Base-by-base conservation (phyloP, 164 flowering plant genomes). In the Houttuynia cordata region DNA sequence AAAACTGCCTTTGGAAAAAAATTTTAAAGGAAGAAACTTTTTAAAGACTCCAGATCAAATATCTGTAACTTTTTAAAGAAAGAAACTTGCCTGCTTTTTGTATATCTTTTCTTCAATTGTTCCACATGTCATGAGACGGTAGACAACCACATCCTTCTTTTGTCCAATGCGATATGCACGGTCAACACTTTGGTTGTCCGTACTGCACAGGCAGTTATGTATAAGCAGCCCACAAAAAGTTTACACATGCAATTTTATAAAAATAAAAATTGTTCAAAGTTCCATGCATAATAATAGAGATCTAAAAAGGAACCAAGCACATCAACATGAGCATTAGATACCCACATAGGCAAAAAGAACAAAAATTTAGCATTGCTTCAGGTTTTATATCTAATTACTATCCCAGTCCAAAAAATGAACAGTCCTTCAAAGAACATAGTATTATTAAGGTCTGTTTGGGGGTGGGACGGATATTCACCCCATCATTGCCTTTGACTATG, bases 161-260 rank as follows among this genome's bases (percentile, higher is more conserved):
- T 94, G 99, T 67, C 99, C 99, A 73, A 94, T 91, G 24, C 97
- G 83, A 62, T 94, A 94, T 60, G 96, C 99, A 68, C 97, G 96
- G 57, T 94, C 99, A 57, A 94, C 99, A 81, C 99, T 88, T 77
- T 94, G 99, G 71, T 79, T 91, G 75, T 94, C 99, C 64, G 90
- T 91, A 70, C 97, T 94, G 82, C 72, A 78, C 53, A 47, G 9
- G 41, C 37, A 65, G 34, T 45, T 45, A 45, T 45, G 49, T 17
- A 3, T 30, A 45, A 45, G 17, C 8, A 45, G 49, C 49, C 12
- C 7, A 45, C 12, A 45, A 8, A 3, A 45, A 45, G 49, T 45
- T 8, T 12, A 3, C 14, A 7, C 0, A 12, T 45, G 49, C 49
- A 3, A 45, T 45, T 45, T 3, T 12, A 3, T 3, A 2, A 1